Percentiles rank a stretch among this genome's conserved stretches.
These are phyloP conservation scores for Yamadazyma buinensis DNA, from an alignment of 1,139 yeast genomes.

Conservation along the genomic window DNA sequence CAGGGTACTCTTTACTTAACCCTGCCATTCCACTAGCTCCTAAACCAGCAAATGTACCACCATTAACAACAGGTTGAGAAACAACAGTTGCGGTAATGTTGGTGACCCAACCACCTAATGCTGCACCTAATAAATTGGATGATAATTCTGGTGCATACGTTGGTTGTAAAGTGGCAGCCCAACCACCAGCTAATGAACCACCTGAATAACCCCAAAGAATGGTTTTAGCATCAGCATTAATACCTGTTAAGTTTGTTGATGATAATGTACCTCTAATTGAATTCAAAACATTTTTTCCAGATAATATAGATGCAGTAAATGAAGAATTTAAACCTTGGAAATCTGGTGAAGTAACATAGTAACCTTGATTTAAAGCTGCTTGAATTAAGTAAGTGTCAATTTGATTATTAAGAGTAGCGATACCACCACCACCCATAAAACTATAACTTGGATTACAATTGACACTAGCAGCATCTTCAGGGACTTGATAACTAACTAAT, in stretches of 20 bases:
- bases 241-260: slow-evolving; percentile 24
- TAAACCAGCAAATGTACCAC: slow-evolving; percentile 26
- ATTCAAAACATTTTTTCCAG: slow-evolving; percentile 31
- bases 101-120: slow-evolving; percentile 33
- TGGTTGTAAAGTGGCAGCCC: slow-evolving; percentile 37
- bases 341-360: slow-evolving; percentile 33
- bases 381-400: slow-evolving; percentile 26
- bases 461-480: slow-evolving; percentile 27
- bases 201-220: slow-evolving; percentile 41
- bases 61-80: slow-evolving; percentile 16
- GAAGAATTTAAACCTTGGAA: slow-evolving; percentile 30
- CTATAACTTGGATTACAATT: slow-evolving; percentile 34
- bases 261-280: slow-evolving; percentile 27
- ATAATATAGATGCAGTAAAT: slow-evolving; percentile 28
- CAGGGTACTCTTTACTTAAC: slow-evolving; percentile 25
- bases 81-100: slow-evolving; percentile 22
- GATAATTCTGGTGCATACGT: slow-evolving; percentile 31
- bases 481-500: slow-evolving; percentile 28
- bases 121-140: slow-evolving; percentile 24
- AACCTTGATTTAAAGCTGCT: slow-evolving; percentile 22
- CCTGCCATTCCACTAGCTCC: slow-evolving; percentile 27
- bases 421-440: slow-evolving; percentile 19
- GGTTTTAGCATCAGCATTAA: slow-evolving; percentile 23
- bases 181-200: slow-evolving; percentile 34
- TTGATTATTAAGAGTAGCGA: slow-evolving; percentile 16